Evolutionary conservation across 192 early-diverging fungal genomes (phyloP), one percentile per base, ranked within the genome.

Genomic region (Mortierella antarctica): DNA sequence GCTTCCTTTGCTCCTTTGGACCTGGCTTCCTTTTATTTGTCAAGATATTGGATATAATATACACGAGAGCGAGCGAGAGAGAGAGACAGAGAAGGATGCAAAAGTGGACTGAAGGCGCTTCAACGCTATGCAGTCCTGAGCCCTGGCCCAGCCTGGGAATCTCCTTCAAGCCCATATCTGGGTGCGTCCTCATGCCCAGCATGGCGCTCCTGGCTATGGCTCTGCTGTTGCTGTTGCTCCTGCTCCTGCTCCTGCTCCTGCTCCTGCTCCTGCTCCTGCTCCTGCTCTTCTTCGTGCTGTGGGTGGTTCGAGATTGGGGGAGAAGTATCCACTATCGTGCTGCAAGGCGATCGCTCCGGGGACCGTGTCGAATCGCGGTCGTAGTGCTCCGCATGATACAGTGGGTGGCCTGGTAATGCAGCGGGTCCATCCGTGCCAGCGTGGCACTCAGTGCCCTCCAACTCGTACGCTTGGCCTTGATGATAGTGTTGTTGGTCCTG

Each of bases 381-480:
- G 54, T 56, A 21, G 54, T 18, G 21, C 20, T 56, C 20, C 18
- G 15, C 54, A 7, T 15, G 18, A 56, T 56, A 20, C 13, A 56
- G 2, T 7, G 15, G 17, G 4, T 20, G 54, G 20, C 20, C 17
- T 18, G 9, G 15, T 9, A 9, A 9, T 18, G 10, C 12, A 10
- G 13, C 54, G 15, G 20, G 50, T 51, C 13, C 50, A 51, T 12
- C 17, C 49, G 49, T 50, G 49, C 49, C 17, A 15, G n/a, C 4
- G n/a, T 61, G 59, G 42, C 46, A 61, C 42, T 42, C 6, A 44
- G 46, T 51, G 2, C 65, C 65, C 21, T 67, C 54, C 42, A 67
- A 17, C 51, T 49, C 65, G 31, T 31, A 31, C 31, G 31, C 31
- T 31, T 31, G 31, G 31, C 31, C 31, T 3, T 31, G 31, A 15